Evolutionary conservation across 495 filamentous ascomycete species (phyloP), one percentile per base, ranked within the genome.

Genomic region (Hyaloscypha hepaticicola): DNA sequence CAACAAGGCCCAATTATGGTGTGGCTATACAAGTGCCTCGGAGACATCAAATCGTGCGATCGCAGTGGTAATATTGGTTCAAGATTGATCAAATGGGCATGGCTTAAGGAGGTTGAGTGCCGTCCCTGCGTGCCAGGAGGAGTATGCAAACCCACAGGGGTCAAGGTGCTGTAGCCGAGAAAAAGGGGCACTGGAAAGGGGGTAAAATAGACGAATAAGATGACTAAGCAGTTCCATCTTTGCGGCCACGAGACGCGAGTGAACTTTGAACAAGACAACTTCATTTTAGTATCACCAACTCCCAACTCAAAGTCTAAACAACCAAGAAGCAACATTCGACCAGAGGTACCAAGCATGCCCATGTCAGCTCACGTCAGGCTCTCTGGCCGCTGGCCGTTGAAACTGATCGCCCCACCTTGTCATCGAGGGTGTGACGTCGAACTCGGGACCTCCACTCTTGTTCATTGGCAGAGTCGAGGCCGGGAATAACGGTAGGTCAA

Each of bases 31-130:
- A 73, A 76, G 58, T 85, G 83, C 69, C 68, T 76, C n/a, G 75
- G 73, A 51, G 74, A 72, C 25, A 83, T 84, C 69, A 68, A 60
- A 6, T 71, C 75, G 49, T 81, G 78, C 70, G 76, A 83, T 63
- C 77, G 82, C 77, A 74, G 26, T 71, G 73, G 25, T 72, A 73
- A 28, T 73, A 75, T 55, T 86, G 83, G 83, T 86, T 85, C 76
- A 86, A 86, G 78, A 86, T 86, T 62, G 83, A 86, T 68, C 77
- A 85, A 71, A 74, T 75, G 65, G 82, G 82, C 38, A 77, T 83
- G n/a, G n/a, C n/a, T n/a, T n/a, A n/a, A n/a, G n/a, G n/a, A n/a
- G n/a, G n/a, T n/a, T n/a, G n/a, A n/a, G n/a, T n/a, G n/a, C n/a
- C n/a, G n/a, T n/a, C n/a, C n/a, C n/a, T n/a, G n/a, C n/a, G n/a